Base-by-base conservation (phyloP, 805 yeast species). In the Candida insectalens region DNA sequence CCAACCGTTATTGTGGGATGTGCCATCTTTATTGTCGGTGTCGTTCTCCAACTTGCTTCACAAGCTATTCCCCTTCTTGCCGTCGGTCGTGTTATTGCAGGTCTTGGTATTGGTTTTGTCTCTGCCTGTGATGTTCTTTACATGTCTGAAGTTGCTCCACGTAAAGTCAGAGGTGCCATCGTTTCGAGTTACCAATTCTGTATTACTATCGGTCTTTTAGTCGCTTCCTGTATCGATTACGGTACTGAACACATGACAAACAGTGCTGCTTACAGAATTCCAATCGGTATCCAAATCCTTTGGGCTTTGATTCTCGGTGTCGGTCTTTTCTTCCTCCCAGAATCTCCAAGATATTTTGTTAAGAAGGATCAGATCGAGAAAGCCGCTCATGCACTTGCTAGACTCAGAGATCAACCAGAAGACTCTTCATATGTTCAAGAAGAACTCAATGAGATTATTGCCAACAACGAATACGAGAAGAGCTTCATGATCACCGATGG, bases 81-180 rank as follows among this genome's bases (percentile, higher is more conserved):
- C 42, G 75, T 71, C n/a, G 89, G 89, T 30, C 65, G 92, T 50
- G 69, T 71, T 19, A 60, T 83, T 42, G 76, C 83, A 19, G 94
- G 95, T 38, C 45, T 80, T 8, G 83, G 83, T 38, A 84, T 83
- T 39, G 95, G 95, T 45, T 73, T 75, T 40, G 67, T 82, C 26
- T 74, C 88, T 25, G 84, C 87, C 29, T 65, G 79, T 37, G 82
- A 80, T 22, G 88, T 94, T 33, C 59, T 83, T 53, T 82, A 81
- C 52, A 78, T 79, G 63, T 80, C 88, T 21, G 84, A 82, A 55
- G 77, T 83, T 25, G 71, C 85, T 13, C 92, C 92, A 19, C 75
- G 70, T 46, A 76, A 81, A 67, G 71, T 82, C 33, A 67, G 94
- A 60, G 94, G 94, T 45, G 73, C 85, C 14, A 65, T 80, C 40